phyloP scores from a whole-genome alignment of 176 grass and related monocot species.

The Oryza rufipogon region DNA sequence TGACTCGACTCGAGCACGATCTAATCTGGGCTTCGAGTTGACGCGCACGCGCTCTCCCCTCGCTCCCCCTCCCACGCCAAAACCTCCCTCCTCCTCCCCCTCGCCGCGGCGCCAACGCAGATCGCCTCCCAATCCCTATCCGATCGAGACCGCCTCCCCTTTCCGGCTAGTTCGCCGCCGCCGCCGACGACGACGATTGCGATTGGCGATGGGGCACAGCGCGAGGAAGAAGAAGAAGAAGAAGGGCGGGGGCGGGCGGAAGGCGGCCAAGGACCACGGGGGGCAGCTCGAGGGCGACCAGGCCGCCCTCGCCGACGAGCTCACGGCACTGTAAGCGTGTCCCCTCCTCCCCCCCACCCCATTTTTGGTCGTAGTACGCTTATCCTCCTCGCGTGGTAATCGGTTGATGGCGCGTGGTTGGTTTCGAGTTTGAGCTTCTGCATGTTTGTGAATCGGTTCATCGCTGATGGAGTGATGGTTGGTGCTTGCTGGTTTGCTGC shows the following conservation, averaged over 20 bases:
- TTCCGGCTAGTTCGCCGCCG: not conserved
- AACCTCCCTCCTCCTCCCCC: not conserved
- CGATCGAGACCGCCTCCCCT: not conserved
- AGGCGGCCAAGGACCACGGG: slow-evolving; percentile 75
- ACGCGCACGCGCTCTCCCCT: slow-evolving; percentile 4
- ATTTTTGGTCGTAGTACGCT: not conserved
- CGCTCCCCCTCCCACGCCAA: slow-evolving; percentile 15
- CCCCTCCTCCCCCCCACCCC: not conserved
- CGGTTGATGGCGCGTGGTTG: not conserved
- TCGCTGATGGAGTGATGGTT: not conserved
- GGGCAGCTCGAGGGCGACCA: slow-evolving; percentile 65
- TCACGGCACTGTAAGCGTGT: slow-evolving; percentile 78
- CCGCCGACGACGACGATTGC: not conserved
- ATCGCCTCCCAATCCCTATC: slow-evolving; percentile 20
- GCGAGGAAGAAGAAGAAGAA: slow-evolving; percentile 98
- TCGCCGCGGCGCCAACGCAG: not conserved
- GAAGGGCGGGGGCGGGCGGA: slow-evolving; percentile 57
- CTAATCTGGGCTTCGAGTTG: slow-evolving; percentile 24
- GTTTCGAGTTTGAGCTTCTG: not conserved
- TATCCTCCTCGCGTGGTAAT: not conserved
- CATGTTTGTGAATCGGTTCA: not conserved
- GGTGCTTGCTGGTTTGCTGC: not conserved
- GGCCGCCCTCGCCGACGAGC: slow-evolving; percentile 67
- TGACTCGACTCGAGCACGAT: not conserved
- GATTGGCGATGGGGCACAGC: slow-evolving; percentile 75